Evolutionary conservation across 441 rosid genomes (phyloP).

Genomic region (California macrophylla): DNA sequence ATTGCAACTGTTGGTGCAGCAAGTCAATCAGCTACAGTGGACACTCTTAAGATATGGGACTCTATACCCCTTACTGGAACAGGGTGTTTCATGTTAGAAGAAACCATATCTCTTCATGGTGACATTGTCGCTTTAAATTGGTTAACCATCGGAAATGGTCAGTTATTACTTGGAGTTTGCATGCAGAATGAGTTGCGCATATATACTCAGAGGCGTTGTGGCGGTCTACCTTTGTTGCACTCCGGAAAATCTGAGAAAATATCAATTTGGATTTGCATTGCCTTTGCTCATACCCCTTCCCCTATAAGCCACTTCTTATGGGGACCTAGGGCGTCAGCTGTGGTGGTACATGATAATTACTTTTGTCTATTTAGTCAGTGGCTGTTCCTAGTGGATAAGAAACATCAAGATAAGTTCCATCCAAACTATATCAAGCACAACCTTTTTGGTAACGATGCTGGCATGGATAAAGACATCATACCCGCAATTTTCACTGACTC

Average conservation of each 20-base stretch:
- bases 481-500: conserved; percentile 34
- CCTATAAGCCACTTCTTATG: conserved; percentile 51
- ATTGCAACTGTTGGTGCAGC: conserved; percentile 53
- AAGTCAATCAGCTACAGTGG: conserved; percentile 24
- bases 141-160: conserved; percentile 61
- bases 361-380: conserved; percentile 52
- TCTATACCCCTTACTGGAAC: conserved; percentile 42
- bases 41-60: conserved; percentile 56
- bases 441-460: conserved; percentile 23
- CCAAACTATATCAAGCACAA: conserved; percentile 20
- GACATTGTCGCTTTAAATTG: conserved; percentile 55
- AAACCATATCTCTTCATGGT: conserved; percentile 40
- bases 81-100: conserved; percentile 69
- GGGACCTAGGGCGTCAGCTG: conserved; percentile 53
- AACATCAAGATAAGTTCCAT: conserved; percentile 21
- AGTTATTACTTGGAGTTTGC: conserved; percentile 70
- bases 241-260: conserved; percentile 30
- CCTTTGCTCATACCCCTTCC: conserved; percentile 43
- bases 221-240: conserved; percentile 31
- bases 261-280: conserved; percentile 65
- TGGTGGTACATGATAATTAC: conserved; percentile 53
- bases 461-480: conserved; percentile 20
- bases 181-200: conserved; percentile 52
- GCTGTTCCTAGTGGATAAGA: conserved; percentile 40
- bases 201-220: conserved; percentile 51